Conservation (phyloP, 495 filamentous ascomycete genomes). For the Bryoglossum gracile region DNA sequence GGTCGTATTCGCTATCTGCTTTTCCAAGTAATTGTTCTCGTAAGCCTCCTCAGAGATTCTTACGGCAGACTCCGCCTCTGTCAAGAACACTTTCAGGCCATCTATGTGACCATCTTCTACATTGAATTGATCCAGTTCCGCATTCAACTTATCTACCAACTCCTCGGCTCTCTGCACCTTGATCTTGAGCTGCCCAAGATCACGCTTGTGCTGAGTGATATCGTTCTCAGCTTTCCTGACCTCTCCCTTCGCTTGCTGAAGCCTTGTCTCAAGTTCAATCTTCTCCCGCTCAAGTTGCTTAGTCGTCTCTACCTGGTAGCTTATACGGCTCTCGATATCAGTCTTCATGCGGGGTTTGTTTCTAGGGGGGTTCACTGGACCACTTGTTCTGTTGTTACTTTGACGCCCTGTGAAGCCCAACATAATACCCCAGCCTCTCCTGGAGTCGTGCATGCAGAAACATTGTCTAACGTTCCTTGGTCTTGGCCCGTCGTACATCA, state of each 20-base stretch:
- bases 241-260: constrained; percentile 15
- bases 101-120: constrained; percentile 57
- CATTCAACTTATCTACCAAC: constrained; percentile 48
- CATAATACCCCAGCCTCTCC: constrained; percentile 55
- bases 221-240: constrained; percentile 22
- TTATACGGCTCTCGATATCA: constrained; percentile 61
- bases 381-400: constrained; percentile 21
- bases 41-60: constrained; percentile 38
- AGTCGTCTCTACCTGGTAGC: constrained; percentile 37
- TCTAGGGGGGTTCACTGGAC: constrained; percentile 1
- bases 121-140: constrained; percentile 50
- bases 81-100: constrained; percentile 36
- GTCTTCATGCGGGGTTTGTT: constrained; percentile 70
- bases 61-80: constrained; percentile 44
- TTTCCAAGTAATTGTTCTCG: constrained; percentile 45
- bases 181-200: constrained; percentile 44
- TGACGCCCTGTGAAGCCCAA: constrained; percentile 39
- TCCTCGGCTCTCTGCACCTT: constrained; percentile 51
- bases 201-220: constrained; percentile 37
- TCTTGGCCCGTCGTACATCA: constrained; percentile 57
- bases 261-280: constrained; percentile 15
- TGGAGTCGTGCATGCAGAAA: constrained; percentile 52
- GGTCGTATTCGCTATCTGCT: constrained; percentile 39
- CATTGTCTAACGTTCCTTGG: constrained; percentile 68
- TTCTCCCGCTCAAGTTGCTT: constrained; percentile 38